Evolutionary conservation across 805 yeast genomes (phyloP).

Genomic region (Ogataea minuta): DNA sequence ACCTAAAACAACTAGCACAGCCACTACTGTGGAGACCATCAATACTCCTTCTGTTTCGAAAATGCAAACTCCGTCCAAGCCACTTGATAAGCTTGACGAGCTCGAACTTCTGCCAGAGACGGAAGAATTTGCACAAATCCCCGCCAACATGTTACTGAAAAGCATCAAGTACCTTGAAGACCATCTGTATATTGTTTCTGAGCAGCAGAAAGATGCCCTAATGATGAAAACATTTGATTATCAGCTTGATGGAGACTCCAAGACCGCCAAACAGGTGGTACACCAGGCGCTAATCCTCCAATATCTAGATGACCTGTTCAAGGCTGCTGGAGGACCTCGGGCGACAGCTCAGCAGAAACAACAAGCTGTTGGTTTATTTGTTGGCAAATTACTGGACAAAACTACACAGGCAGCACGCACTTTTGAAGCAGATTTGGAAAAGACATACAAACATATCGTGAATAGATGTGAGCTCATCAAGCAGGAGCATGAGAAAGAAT

Average conservation of each 20-base stretch:
- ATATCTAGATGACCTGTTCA: constrained; percentile 42
- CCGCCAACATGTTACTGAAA: constrained; percentile 44
- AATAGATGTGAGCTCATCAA: constrained; percentile 68
- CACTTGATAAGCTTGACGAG: constrained; percentile 42
- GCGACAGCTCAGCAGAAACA: constrained; percentile 23
- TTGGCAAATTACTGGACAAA: constrained; percentile 55
- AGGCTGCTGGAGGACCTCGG: constrained; percentile 25
- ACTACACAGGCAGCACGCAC: constrained; percentile 64
- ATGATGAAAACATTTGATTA: constrained; percentile 89
- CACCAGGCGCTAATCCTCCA: constrained; percentile 79
- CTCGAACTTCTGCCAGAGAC: constrained; percentile 63
- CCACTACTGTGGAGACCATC: constrained; percentile 29
- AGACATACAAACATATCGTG: constrained; percentile 73
- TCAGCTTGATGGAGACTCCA: constrained; percentile 61
- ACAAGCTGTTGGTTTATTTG: constrained; percentile 60
- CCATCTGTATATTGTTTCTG: constrained; percentile 70
- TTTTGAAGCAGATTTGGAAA: constrained; percentile 68
- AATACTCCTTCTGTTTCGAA: constrained; percentile 26
- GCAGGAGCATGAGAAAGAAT: constrained; percentile 44
- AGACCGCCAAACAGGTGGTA: constrained; percentile 60
- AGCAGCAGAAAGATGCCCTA: constrained; percentile 86
- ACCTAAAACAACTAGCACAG: constrained; percentile 22
- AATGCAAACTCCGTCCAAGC: constrained; percentile 30
- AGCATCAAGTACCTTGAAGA: constrained; percentile 51
- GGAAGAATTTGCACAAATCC: constrained; percentile 57